Evolutionary conservation across 306 rosid species (phyloP).

Genomic region (Corylus avellana): DNA sequence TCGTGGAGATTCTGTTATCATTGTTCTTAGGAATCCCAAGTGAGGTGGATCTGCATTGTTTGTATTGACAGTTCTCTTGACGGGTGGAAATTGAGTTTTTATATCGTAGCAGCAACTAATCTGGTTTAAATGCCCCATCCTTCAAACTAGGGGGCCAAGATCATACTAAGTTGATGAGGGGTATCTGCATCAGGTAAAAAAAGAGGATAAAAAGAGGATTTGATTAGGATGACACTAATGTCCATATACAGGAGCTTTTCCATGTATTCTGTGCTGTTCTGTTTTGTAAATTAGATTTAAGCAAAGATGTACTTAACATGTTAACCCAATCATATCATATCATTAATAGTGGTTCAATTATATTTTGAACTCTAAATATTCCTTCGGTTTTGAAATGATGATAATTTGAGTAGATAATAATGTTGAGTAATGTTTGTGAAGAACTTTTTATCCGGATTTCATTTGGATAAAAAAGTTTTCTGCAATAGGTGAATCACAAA

Average conservation of each 20-base stretch:
- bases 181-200: neutral
- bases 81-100: neutral
- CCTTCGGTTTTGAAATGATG: no score
- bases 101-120: neutral
- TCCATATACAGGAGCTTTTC: neutral
- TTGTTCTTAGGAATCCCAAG: conserved; percentile 91
- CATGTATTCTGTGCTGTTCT: neutral
- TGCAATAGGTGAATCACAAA: no score
- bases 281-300: neutral
- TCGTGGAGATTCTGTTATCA: conserved; percentile 85
- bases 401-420: no score
- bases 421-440: no score
- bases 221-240: neutral
- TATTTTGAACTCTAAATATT: no score
- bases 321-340: no score
- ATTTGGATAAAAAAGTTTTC: no score
- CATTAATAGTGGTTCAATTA: no score
- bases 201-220: neutral
- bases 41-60: conserved; percentile 30
- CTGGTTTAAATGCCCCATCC: conserved; percentile 3
- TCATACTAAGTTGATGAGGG: neutral
- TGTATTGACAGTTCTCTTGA: neutral
- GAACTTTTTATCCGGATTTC: no score
- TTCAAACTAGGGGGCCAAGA: neutral
- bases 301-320: neutral